Evolutionary conservation across 2,329 filamentous ascomycete species (phyloP).

Genomic region (Colletotrichum sojae): DNA sequence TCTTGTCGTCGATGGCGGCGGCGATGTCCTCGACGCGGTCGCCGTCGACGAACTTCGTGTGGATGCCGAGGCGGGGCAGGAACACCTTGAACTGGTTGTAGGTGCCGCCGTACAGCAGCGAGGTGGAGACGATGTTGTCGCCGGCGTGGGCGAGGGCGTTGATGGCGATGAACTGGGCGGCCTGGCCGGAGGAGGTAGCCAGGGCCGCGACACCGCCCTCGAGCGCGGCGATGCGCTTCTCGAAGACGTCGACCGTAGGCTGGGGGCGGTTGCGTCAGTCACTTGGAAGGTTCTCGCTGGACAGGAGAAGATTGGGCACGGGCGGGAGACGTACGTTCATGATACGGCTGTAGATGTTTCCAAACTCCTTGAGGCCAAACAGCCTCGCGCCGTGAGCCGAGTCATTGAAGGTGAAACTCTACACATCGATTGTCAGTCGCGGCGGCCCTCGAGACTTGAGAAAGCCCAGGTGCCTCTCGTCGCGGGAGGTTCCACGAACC

Average conservation of each 20-base stretch:
- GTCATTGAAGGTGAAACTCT: constrained; percentile 96
- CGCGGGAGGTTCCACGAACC: constrained; percentile 44
- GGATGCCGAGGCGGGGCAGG: constrained; percentile 87
- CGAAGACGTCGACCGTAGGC: constrained; percentile 96
- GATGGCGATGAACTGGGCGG: constrained; percentile 93
- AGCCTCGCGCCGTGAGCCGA: constrained; percentile 94
- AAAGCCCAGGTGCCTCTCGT: background rate
- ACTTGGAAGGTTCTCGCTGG: background rate
- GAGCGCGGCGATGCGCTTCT: constrained; percentile 95
- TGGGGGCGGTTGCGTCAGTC: constrained; percentile 50
- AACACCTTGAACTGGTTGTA: constrained; percentile 98
- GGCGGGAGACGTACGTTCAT: constrained; percentile 79
- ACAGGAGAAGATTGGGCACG: background rate
- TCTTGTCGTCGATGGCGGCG: constrained; percentile 89
- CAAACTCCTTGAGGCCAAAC: constrained; percentile 96
- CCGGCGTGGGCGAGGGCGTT: constrained; percentile 86
- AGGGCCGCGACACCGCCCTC: constrained; percentile 93
- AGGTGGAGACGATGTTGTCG: constrained; percentile 94
- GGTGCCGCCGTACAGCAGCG: constrained; percentile 93
- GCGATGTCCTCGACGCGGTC: constrained; percentile 85
- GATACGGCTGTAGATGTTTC: constrained; percentile 98
- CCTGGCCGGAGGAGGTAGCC: constrained; percentile 87
- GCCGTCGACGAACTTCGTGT: constrained; percentile 88
- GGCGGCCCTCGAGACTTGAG: background rate
- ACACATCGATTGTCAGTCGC: constrained; percentile 14